A percentile compares a stretch with the other conserved stretches of the same genome.
These are phyloP conservation scores for Zasmidium angulare DNA, from an alignment of 2,329 filamentous ascomycete species.

Conservation along the genomic window DNA sequence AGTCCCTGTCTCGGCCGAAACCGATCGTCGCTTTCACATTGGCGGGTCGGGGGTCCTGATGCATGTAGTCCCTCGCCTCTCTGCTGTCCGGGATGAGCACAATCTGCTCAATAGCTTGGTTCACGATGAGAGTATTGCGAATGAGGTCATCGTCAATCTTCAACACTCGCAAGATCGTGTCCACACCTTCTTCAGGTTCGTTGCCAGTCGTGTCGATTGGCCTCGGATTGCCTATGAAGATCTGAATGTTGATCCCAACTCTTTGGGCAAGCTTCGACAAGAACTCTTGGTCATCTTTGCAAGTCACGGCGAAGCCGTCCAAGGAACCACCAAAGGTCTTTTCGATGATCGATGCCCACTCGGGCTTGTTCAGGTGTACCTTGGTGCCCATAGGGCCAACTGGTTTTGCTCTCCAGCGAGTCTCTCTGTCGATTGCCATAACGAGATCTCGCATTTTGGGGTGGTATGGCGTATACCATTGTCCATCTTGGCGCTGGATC, in stretches of 20 bases:
- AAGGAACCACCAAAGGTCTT: constrained; percentile 68
- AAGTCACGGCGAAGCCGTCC: constrained; percentile 78
- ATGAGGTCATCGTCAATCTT: constrained; percentile 77
- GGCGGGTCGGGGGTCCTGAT: constrained; percentile 46
- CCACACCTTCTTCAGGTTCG: constrained; percentile 70
- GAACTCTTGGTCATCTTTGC: constrained; percentile 70
- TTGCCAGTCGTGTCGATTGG: constrained; percentile 61
- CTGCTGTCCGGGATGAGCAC: constrained; percentile 69
- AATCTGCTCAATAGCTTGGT: constrained; percentile 77
- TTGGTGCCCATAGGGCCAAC: constrained; percentile 81
- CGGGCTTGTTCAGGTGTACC: constrained; percentile 71
- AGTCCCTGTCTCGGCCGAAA: constrained; percentile 56
- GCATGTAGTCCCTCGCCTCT: constrained; percentile 69
- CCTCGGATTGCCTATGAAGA: constrained; percentile 63
- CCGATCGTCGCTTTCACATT: constrained; percentile 75
- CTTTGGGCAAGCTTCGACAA: constrained; percentile 66
- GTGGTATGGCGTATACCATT: constrained; percentile 65
- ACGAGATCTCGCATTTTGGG: constrained; percentile 63
- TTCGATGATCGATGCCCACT: constrained; percentile 84
- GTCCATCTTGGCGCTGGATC: constrained; percentile 59
- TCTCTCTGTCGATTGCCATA: constrained; percentile 67
- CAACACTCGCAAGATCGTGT: constrained; percentile 78
- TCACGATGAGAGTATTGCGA: constrained; percentile 79
- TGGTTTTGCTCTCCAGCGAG: constrained; percentile 67
- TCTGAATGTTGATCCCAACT: constrained; percentile 50